Percentiles rank a stretch among this genome's conserved stretches.
Evolutionary conservation across 148 eudicot genomes (phyloP).

Genomic region (Chenopodium quinoa): DNA sequence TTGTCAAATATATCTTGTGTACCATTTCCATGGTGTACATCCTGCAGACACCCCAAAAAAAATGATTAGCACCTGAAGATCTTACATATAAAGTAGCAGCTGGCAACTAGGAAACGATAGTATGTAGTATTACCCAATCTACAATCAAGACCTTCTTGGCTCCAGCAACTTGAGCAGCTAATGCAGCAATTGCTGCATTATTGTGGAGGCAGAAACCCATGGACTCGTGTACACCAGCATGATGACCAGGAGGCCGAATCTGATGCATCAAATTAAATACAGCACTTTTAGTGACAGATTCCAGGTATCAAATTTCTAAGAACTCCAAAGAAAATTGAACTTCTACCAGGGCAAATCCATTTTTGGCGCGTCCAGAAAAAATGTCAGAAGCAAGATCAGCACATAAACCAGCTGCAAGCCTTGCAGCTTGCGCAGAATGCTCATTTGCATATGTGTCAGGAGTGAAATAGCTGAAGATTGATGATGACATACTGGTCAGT

Average conservation of each 20-base stretch:
- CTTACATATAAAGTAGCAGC: conserved; percentile 8
- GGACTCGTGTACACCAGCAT: conserved; percentile 87
- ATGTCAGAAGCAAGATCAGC: conserved; percentile 89
- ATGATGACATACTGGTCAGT: conserved; percentile 6
- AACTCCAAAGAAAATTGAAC: conserved; percentile 9
- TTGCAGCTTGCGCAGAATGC: conserved; percentile 89
- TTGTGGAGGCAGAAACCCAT: conserved; percentile 99
- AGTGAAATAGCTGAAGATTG: conserved; percentile 76
- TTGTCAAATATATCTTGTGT: conserved; percentile 92
- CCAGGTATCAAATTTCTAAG: not conserved
- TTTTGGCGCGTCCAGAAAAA: conserved; percentile 66
- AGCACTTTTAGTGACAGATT: not conserved
- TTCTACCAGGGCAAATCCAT: conserved; percentile 97
- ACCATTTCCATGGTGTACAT: conserved; percentile 99
- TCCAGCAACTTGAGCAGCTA: conserved; percentile 83
- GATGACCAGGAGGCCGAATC: conserved; percentile 99
- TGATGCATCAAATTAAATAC: conserved; percentile 31
- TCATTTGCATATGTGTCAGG: conserved; percentile 95
- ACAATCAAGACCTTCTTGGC: conserved; percentile 86
- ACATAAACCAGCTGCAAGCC: conserved; percentile 98
- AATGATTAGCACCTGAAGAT: not conserved
- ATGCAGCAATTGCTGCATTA: conserved; percentile 95
- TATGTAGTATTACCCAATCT: conserved; percentile 73
- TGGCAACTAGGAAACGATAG: not conserved
- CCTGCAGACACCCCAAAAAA: conserved; percentile 45